phyloP scores from a whole-genome alignment of 1,139 yeast species.

The Saccharomycopsis phalli region DNA sequence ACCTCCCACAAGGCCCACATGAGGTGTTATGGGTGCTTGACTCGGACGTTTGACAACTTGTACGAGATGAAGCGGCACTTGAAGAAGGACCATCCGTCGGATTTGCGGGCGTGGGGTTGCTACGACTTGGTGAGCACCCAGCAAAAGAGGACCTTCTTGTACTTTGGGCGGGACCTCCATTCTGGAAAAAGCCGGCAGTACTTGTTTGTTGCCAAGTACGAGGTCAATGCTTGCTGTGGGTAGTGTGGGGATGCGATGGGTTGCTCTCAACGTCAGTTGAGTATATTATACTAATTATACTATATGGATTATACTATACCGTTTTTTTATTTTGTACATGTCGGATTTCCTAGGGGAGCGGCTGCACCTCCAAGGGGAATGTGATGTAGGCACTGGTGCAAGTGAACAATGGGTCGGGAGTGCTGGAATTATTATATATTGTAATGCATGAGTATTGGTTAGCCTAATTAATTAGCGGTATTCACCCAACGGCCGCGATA shows the following conservation, averaged over 20 bases:
- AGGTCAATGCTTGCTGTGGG: slow-evolving; percentile 9
- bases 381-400: too few species aligned
- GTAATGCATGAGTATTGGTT: too few species aligned
- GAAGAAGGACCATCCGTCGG: slow-evolving; percentile 9
- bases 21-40: slow-evolving; percentile 15
- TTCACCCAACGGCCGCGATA: too few species aligned
- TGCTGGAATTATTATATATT: too few species aligned
- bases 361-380: too few species aligned
- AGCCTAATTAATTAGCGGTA: too few species aligned
- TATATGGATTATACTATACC: background rate
- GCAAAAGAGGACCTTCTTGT: slow-evolving; percentile 9
- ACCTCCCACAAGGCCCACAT: slow-evolving; percentile 4
- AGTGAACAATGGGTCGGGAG: too few species aligned
- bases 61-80: slow-evolving; percentile 8
- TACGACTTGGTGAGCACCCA: slow-evolving; percentile 4
- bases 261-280: background rate
- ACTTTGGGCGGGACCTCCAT: slow-evolving; percentile 9
- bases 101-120: slow-evolving; percentile 14
- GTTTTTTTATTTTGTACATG: background rate
- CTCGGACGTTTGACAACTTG: background rate
- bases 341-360: too few species aligned
- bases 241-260: too few species aligned
- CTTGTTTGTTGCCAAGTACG: slow-evolving; percentile 9
- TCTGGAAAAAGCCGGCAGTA: slow-evolving; percentile 9
- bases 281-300: background rate